Evolutionary conservation across 179 eudicot species (phyloP).

Genomic region (Nepenthes alata): DNA sequence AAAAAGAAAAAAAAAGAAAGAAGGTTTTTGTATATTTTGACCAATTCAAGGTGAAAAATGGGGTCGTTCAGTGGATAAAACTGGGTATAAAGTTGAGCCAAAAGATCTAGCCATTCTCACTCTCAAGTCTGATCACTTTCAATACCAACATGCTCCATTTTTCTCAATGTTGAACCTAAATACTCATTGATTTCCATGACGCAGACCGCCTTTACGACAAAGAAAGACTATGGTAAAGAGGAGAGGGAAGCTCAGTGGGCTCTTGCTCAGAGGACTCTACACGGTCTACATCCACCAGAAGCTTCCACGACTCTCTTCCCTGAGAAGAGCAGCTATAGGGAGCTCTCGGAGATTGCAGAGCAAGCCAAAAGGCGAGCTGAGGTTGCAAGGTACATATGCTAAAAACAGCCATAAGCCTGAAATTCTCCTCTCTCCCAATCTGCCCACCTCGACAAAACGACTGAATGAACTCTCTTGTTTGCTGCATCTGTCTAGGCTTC

Average conservation of each 20-base stretch:
- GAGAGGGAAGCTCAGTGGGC: slow-evolving; percentile 83
- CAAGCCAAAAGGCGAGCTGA: slow-evolving; percentile 72
- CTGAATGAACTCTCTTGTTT: too few relatives aligned
- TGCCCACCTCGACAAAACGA: too few relatives aligned
- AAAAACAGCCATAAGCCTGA: not conserved
- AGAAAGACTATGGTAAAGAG: slow-evolving; percentile 70
- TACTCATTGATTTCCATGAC: not conserved
- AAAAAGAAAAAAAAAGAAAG: too few relatives aligned
- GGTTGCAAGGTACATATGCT: slow-evolving; percentile 47
- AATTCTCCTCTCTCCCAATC: too few relatives aligned
- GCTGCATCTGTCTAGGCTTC: slow-evolving; percentile 26
- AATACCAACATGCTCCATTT: not conserved
- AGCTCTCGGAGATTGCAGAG: slow-evolving; percentile 69
- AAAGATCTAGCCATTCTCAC: not conserved
- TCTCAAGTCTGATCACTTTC: not conserved
- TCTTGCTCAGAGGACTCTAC: slow-evolving; percentile 60
- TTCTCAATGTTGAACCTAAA: slow-evolving; percentile 6
- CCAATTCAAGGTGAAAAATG: too few relatives aligned
- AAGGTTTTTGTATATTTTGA: too few relatives aligned
- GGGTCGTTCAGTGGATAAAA: too few relatives aligned
- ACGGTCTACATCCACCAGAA: slow-evolving; percentile 65
- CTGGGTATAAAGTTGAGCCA: too few relatives aligned
- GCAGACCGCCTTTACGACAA: slow-evolving; percentile 63
- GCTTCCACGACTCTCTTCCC: slow-evolving; percentile 35
- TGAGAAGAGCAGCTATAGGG: slow-evolving; percentile 63